These are phyloP conservation scores for Syzygium oleosum DNA, from an alignment of 345 rosid species.

Conservation along the genomic window DNA sequence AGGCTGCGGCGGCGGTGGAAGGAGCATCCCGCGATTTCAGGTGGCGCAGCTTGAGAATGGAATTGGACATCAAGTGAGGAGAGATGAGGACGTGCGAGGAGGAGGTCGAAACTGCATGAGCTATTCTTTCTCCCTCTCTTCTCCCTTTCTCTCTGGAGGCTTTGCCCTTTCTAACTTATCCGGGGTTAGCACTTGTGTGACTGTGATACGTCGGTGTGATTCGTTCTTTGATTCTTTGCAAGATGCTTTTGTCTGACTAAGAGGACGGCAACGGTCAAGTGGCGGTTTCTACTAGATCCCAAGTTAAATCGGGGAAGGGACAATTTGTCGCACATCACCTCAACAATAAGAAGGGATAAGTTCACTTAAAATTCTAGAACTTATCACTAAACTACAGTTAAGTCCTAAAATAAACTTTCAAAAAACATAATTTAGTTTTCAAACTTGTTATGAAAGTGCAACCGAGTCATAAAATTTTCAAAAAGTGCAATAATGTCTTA, in stretches of 20 bases:
- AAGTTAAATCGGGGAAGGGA: not conserved
- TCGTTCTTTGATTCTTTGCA: not conserved
- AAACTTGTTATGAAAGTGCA: too few relatives aligned
- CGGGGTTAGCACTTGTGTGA: not conserved
- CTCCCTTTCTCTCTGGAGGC: not conserved
- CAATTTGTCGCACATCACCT: not conserved
- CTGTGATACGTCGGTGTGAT: not conserved
- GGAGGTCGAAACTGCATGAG: not conserved
- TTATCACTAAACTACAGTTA: too few relatives aligned
- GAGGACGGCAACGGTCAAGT: not conserved
- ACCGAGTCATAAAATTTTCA: too few relatives aligned
- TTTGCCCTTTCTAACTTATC: not conserved
- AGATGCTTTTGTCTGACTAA: not conserved
- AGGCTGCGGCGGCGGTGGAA: not conserved
- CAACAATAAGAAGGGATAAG: not conserved
- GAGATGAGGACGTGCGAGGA: conserved; percentile 3
- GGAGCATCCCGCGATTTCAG: not conserved
- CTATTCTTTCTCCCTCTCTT: not conserved
- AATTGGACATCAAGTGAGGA: not conserved
- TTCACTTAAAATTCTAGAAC: too few relatives aligned
- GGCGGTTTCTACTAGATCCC: not conserved
- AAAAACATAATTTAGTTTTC: too few relatives aligned
- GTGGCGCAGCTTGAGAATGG: not conserved
- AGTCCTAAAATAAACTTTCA: too few relatives aligned
- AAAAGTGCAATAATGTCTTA: too few relatives aligned